Evolutionary conservation across 306 rosid genomes (phyloP), one percentile per base, ranked within the genome.

Genomic region (Argentina anserina): DNA sequence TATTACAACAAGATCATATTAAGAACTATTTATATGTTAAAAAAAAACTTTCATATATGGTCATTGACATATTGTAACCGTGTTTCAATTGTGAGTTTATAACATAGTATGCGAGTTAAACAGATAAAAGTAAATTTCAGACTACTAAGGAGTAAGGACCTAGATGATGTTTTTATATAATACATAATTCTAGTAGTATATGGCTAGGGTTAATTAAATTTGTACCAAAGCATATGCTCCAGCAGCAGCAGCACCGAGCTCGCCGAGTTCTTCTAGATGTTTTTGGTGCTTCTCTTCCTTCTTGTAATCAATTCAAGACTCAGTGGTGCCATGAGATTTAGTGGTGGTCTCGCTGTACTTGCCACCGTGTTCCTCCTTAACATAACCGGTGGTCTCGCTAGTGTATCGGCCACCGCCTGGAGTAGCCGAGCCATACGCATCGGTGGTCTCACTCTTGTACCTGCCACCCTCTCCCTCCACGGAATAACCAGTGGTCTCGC

Each of bases 231-330:
- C 90, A 80, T 49, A 91, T 67, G 76, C 88, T 26, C 90, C 91
- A 6, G 86, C 87, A 64, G 88, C 87, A 12, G 39, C 76, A 26
- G 79, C 59, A 67, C 89, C 91, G n/a, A 81, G 33, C 81, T 81
- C 88, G 23, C 89, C 85, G 10, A 87, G 26, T 13, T 84, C 65
- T 78, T 87, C 90, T 14, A 75, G 86, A 61, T 81, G 86, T 65
- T 86, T 89, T 81, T 89, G 96, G 77, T 89, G 95, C 75, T 89
- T 86, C 87, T 80, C 86, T 68, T 91, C 93, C 81, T 88, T 77
- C 80, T 71, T 75, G 84, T 87, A 85, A 62, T 92, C 90, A 39
- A 75, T 70, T 28, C 61, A 68, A 10, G 6, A 6, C 18, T 70
- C 80, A 3, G 56, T 29, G 33, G 46, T 25, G 3, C 31, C 40